Conservation (phyloP, 371 early-diverging fungal genomes). For the Rhizopus delemar region DNA sequence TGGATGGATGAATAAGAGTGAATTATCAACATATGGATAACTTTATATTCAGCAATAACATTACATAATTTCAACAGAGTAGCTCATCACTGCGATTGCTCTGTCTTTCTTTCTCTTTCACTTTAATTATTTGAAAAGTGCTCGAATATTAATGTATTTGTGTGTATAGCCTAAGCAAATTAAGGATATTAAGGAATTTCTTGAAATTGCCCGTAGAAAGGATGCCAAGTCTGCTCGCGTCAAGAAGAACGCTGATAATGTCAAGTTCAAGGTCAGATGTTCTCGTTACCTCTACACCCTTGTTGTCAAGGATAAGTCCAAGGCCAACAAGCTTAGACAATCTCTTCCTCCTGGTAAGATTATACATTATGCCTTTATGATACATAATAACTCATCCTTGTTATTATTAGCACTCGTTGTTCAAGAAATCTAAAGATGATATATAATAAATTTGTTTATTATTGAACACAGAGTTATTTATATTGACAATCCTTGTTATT, state of each 20-base stretch:
- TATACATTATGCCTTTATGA: not conserved
- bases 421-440: slow-evolving; percentile 38
- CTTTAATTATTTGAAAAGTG: not conserved
- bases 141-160: not conserved
- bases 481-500: slow-evolving; percentile 7
- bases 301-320: slow-evolving; percentile 91
- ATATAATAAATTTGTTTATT: slow-evolving; percentile 2
- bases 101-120: not conserved
- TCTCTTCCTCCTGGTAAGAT: slow-evolving; percentile 83
- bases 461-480: not conserved
- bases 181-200: slow-evolving; percentile 97
- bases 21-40: too few relatives aligned
- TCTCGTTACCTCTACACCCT: slow-evolving; percentile 97
- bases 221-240: slow-evolving; percentile 93
- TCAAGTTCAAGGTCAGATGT: slow-evolving; percentile 99
- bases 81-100: too few relatives aligned
- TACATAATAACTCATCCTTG: not conserved
- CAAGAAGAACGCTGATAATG: slow-evolving; percentile 94
- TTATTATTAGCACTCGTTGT: slow-evolving; percentile 36
- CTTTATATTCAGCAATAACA: too few relatives aligned
- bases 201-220: slow-evolving; percentile 94
- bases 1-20: slow-evolving; percentile 3
- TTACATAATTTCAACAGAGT: too few relatives aligned
- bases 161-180: slow-evolving; percentile 90
- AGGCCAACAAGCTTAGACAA: slow-evolving; percentile 96